A percentile compares a stretch with the other conserved stretches of the same genome.
Conservation (phyloP, 169 alveolate species). For the Cryptosporidium xiaoi region DNA sequence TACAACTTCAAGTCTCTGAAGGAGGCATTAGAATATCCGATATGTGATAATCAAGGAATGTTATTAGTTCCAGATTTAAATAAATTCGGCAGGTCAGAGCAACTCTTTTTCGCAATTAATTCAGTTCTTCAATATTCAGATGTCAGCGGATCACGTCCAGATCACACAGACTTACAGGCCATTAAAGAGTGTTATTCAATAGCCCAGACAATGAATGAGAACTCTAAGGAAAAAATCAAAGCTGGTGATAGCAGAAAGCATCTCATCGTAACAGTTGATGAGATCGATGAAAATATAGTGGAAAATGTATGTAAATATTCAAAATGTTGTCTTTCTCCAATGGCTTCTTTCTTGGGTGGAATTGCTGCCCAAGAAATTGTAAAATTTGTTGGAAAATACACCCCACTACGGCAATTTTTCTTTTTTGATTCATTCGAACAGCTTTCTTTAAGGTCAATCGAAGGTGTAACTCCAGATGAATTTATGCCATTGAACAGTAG, state of each 20-base stretch:
- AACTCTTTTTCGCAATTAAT: constrained; percentile 90
- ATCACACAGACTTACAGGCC: constrained; percentile 80
- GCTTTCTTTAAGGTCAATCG: constrained; percentile 78
- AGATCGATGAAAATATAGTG: constrained; percentile 86
- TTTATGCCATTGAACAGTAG: constrained; percentile 81
- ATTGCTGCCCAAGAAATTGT: constrained; percentile 96
- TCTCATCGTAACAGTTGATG: constrained; percentile 82
- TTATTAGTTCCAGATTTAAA: constrained; percentile 92
- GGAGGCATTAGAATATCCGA: constrained; percentile 79
- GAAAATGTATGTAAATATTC: constrained; percentile 85
- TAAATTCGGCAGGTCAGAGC: constrained; percentile 95
- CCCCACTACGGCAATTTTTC: constrained; percentile 96
- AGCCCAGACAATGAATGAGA: constrained; percentile 81
- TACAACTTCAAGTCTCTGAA: constrained; percentile 78
- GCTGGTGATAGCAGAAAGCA: constrained; percentile 19
- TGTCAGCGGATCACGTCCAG: constrained; percentile 83
- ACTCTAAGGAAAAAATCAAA: constrained; percentile 71
- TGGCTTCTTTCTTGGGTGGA: constrained; percentile 98
- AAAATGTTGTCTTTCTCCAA: constrained; percentile 90
- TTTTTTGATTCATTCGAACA: constrained; percentile 94
- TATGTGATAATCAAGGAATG: constrained; percentile 83
- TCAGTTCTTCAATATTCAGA: constrained; percentile 84
- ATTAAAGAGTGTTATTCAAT: constrained; percentile 80
- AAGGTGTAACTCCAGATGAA: constrained; percentile 78
- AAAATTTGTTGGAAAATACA: constrained; percentile 97